A percentile compares a stretch with the other conserved stretches of the same genome.
phyloP scores from a whole-genome alignment of 352 stramenopile species.

The Pythium coloratum region DNA sequence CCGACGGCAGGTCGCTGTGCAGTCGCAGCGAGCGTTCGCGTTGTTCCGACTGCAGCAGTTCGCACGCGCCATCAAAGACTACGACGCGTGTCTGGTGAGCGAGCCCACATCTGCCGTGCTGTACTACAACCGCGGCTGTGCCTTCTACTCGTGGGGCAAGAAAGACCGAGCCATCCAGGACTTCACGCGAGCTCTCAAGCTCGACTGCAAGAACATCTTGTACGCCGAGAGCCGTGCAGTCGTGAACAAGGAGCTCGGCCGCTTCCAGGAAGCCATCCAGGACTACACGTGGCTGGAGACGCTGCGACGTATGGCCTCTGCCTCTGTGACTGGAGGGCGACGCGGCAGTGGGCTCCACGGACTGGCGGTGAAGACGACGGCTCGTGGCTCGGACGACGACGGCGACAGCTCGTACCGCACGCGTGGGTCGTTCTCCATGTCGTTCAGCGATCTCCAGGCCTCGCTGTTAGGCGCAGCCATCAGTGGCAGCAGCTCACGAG shows the following conservation, averaged over 20 bases:
- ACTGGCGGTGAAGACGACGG: neutral
- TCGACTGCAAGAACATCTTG: conserved; percentile 61
- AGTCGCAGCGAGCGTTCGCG: conserved; percentile 63
- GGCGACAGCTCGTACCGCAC: neutral
- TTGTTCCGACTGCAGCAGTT: conserved; percentile 52
- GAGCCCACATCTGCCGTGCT: conserved; percentile 41
- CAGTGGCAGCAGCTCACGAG: conserved; percentile 5
- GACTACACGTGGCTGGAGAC: conserved; percentile 70
- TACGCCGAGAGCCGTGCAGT: conserved; percentile 66
- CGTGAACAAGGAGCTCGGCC: conserved; percentile 57
- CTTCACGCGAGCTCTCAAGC: conserved; percentile 62
- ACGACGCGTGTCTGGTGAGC: conserved; percentile 43
- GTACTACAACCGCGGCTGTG: conserved; percentile 67
- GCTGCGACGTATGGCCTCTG: conserved; percentile 32
- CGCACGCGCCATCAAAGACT: conserved; percentile 49
- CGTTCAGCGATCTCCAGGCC: conserved; percentile 30
- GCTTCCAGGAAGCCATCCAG: conserved; percentile 68
- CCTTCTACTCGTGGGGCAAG: conserved; percentile 49
- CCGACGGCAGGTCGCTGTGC: conserved; percentile 37
- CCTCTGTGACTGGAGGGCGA: neutral
- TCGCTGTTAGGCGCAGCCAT: conserved; percentile 32
- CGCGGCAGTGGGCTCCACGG: neutral
- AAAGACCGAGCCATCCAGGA: conserved; percentile 50
- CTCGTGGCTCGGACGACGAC: neutral
- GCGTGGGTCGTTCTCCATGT: conserved; percentile 32